phyloP scores from a whole-genome alignment of 202 grass and related monocot species.

The Sporobolus alterniflorus region DNA sequence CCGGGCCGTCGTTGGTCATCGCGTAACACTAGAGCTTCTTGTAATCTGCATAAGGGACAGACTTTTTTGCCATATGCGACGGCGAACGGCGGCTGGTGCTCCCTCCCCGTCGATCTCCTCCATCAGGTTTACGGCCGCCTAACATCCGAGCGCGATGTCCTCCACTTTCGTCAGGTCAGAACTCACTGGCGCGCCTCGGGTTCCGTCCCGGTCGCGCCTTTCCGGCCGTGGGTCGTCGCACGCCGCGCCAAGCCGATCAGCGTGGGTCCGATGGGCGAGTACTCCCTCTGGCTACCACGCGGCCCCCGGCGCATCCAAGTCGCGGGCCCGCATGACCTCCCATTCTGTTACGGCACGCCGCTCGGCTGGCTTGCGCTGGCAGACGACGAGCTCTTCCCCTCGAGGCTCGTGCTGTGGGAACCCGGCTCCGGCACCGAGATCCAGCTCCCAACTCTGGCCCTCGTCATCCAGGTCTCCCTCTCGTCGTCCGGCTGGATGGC shows the following conservation, averaged over 20 bases:
- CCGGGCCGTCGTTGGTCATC: no score
- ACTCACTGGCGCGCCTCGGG: conserved; percentile 23
- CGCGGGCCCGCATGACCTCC: background rate
- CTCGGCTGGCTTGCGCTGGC: conserved; percentile 5
- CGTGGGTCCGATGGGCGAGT: background rate
- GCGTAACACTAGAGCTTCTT: no score
- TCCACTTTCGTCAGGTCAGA: conserved; percentile 22
- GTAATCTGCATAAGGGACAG: no score
- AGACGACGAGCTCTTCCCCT: background rate
- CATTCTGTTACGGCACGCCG: conserved; percentile 20
- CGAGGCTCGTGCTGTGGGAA: conserved; percentile 19
- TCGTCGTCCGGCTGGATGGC: background rate
- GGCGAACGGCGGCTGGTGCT: background rate
- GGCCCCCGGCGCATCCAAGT: background rate
- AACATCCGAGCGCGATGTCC: background rate
- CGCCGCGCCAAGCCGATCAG: background rate
- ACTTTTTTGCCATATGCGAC: background rate
- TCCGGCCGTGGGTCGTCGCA: conserved; percentile 12
- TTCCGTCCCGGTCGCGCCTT: background rate
- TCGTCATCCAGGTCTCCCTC: background rate
- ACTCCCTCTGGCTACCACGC: background rate
- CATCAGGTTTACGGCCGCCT: background rate
- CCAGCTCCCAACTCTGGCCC: background rate
- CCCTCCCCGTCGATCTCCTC: conserved; percentile 27
- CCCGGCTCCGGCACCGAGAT: background rate